Percentiles rank a stretch among this genome's conserved stretches.
These are phyloP conservation scores for Zygnema circumcarinatum DNA, from an alignment of 139 green algal genomes.

Conservation along the genomic window DNA sequence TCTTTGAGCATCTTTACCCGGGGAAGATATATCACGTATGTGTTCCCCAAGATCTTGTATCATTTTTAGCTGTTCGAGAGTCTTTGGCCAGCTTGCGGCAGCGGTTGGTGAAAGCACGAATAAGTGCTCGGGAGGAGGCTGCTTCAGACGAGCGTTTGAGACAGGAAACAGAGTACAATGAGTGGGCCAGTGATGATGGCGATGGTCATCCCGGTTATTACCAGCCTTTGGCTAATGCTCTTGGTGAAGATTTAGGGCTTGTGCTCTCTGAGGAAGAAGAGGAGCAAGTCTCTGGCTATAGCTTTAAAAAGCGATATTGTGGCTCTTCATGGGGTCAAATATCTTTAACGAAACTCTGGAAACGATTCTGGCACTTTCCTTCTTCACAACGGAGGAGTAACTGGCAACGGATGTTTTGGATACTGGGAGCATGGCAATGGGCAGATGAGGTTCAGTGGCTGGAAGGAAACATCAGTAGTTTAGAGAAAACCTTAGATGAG, in stretches of 20 bases:
- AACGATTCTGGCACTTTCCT: background rate
- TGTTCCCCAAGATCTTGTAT: constrained; percentile 34
- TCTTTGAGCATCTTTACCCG: constrained; percentile 49
- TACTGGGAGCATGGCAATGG: constrained; percentile 15
- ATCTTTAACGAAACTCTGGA: background rate
- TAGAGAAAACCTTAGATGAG: constrained; percentile 21
- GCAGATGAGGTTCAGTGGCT: constrained; percentile 41
- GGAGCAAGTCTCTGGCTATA: background rate
- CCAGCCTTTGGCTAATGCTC: constrained; percentile 11
- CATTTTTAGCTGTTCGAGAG: background rate
- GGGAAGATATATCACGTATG: constrained; percentile 43
- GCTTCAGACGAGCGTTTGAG: background rate
- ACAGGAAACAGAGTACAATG: background rate
- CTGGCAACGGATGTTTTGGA: constrained; percentile 22
- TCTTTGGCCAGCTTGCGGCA: background rate
- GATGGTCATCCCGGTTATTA: background rate
- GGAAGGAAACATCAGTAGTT: background rate
- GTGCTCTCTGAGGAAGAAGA: constrained; percentile 10
- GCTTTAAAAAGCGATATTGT: background rate
- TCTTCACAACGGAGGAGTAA: background rate
- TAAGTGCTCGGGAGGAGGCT: background rate
- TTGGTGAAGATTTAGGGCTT: background rate
- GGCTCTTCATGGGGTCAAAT: background rate
- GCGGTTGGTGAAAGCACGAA: background rate
- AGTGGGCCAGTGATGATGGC: constrained; percentile 20